Evolutionary conservation across 176 grass and related monocot species (phyloP).

Genomic region (Oryza officinalis): DNA sequence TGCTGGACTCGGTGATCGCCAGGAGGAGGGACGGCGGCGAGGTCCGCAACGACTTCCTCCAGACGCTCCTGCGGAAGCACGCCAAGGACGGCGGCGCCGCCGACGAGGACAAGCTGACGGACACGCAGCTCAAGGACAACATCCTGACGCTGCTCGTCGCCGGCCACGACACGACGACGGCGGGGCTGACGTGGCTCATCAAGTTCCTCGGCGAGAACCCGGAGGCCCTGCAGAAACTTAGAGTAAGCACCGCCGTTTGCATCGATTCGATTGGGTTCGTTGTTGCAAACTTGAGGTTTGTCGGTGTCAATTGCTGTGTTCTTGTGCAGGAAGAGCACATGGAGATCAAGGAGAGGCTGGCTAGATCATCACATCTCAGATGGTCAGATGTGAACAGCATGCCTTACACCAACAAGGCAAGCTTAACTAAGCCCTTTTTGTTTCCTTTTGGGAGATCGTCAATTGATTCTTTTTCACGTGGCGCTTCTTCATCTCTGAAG

Average conservation of each 20-base stretch:
- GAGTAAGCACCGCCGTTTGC: constrained; percentile 27
- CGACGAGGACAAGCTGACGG: constrained; percentile 48
- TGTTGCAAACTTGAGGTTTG: neutral
- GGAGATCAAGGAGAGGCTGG: constrained; percentile 38
- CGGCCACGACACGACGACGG: constrained; percentile 71
- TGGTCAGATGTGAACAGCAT: constrained; percentile 64
- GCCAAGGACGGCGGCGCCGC: neutral
- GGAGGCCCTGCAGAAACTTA: constrained; percentile 38
- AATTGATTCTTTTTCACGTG: neutral
- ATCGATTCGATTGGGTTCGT: neutral
- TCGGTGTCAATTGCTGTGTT: neutral
- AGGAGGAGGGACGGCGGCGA: constrained; percentile 44
- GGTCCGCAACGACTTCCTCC: constrained; percentile 53
- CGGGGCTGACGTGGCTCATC: constrained; percentile 61
- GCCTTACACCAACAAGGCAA: constrained; percentile 64
- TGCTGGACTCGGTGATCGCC: constrained; percentile 64
- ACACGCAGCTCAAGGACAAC: constrained; percentile 77
- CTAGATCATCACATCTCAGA: constrained; percentile 9
- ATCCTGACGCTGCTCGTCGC: constrained; percentile 70
- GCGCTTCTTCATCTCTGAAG: neutral
- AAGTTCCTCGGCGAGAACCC: constrained; percentile 81
- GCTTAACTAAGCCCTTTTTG: neutral
- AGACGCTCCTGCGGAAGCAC: constrained; percentile 60
- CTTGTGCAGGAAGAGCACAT: constrained; percentile 53
- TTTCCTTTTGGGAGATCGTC: neutral